Conservation (phyloP, 1,284 basidiomycete species). For the Mycosarcoma maydis region DNA sequence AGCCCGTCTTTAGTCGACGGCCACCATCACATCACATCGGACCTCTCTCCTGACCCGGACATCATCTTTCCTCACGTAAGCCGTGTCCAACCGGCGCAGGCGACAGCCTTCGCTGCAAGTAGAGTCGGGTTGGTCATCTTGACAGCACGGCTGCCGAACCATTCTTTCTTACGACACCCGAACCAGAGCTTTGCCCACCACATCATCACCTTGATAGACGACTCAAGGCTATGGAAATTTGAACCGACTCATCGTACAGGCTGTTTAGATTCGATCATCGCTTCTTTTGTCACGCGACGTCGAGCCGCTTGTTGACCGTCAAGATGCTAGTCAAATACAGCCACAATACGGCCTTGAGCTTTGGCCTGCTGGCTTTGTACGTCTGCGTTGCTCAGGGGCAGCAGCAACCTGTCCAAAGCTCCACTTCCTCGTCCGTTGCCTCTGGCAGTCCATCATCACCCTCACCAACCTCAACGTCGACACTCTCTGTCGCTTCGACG, state of each 20-base stretch:
- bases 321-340: conserved; percentile 19
- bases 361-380: conserved; percentile 14
- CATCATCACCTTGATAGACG: too few relatives aligned
- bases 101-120: too few relatives aligned
- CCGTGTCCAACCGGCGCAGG: too few relatives aligned
- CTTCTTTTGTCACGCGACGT: neutral
- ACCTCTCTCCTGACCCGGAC: too few relatives aligned
- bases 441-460: conserved; percentile 7
- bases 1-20: too few relatives aligned
- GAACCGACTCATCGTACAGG: neutral
- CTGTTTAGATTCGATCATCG: neutral
- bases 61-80: too few relatives aligned
- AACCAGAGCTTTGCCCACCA: too few relatives aligned
- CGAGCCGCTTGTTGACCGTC: neutral
- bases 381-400: conserved; percentile 15
- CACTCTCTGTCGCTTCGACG: conserved; percentile 3
- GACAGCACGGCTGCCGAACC: too few relatives aligned
- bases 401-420: conserved; percentile 11
- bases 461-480: conserved; percentile 4
- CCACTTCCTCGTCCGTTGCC: conserved; percentile 8
- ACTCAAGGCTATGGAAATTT: neutral
- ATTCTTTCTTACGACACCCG: too few relatives aligned
- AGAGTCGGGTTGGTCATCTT: too few relatives aligned
- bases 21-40: too few relatives aligned
- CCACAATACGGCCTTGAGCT: neutral